These are phyloP conservation scores for Escallonia herrerae DNA, from an alignment of 129 eudicot genomes.

Conservation along the genomic window DNA sequence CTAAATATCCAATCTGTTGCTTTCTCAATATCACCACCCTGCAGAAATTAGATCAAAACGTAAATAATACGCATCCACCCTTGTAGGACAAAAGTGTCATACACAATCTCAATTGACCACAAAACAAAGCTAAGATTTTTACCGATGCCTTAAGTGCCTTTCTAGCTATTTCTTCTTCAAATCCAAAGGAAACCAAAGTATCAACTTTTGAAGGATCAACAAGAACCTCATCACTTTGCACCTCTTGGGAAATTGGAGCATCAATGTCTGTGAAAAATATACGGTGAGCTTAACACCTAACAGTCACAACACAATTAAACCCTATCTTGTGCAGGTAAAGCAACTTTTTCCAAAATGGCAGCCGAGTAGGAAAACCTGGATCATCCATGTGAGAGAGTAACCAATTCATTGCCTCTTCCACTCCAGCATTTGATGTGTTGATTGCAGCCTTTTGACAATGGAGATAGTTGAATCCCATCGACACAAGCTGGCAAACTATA, in stretches of 20 bases:
- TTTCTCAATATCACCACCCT: slow-evolving; percentile 91
- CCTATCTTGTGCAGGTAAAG: background rate
- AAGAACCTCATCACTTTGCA: slow-evolving; percentile 22
- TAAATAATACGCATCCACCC: background rate
- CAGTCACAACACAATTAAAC: background rate
- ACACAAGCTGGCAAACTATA: slow-evolving; percentile 74
- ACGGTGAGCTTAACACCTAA: background rate
- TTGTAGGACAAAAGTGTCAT: background rate
- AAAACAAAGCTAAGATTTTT: background rate
- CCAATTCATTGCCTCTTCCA: slow-evolving; percentile 97
- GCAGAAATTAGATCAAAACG: slow-evolving; percentile 6
- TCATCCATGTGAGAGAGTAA: slow-evolving; percentile 86
- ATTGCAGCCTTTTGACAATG: slow-evolving; percentile 94
- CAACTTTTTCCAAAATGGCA: background rate
- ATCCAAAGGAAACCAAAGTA: slow-evolving; percentile 72
- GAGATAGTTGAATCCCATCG: slow-evolving; percentile 73
- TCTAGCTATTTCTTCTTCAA: slow-evolving; percentile 70
- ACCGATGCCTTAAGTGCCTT: slow-evolving; percentile 88
- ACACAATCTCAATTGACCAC: background rate
- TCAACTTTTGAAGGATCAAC: slow-evolving; percentile 72
- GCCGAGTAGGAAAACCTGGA: slow-evolving; percentile 45
- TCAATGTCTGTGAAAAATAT: slow-evolving; percentile 55
- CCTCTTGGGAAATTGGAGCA: slow-evolving; percentile 60
- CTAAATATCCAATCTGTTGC: slow-evolving; percentile 91
- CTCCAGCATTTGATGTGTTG: slow-evolving; percentile 68